Evolutionary conservation across 345 rosid species (phyloP), one percentile per base, ranked within the genome.

Genomic region (Gossypium ekmanianum): DNA sequence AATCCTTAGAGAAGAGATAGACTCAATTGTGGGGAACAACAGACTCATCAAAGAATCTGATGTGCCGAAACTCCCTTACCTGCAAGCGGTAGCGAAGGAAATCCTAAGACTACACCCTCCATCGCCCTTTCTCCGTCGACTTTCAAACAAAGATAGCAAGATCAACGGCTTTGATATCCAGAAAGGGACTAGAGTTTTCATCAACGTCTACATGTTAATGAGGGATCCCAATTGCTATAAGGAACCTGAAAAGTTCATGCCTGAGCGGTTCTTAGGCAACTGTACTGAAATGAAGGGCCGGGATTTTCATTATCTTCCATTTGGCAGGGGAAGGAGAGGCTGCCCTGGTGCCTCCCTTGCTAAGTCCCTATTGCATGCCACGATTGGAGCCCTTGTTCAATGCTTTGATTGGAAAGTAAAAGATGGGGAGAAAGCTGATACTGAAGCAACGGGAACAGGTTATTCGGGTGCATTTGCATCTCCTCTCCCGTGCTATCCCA

Each of bases 361-460:
- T 1, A 20, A 55, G 43, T 17, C 66, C 18, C 72, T 84, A 68
- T 72, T 81, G 84, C 81, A 83, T 6, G 20, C 80, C 0, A 74
- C 80, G 0, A 44, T 83, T 0, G 88, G 80, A 22, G 83, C 85
- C 4, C 47, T 87, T 59, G 78, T 81, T 3, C 85, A 87, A 61
- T 84, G 87, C 80, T 83, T 87, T 66, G 87, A 87, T 57, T 84
- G 88, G 91, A 80, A 79, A 71, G 39, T 66, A 0, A 52, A 73
- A 29, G 82, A 62, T 59, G 80, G 79, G 2, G 76, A 68, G 47
- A 75, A 67, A 58, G 68, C 84, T 47, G 84, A 45, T 13, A 51
- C 14, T 51, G 55, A 51, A 51, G 55, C 55, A 13, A 50, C 41
- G 34, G 18, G 79, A 27, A 57, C 83, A 6, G 83, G 78, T 2